A percentile compares a stretch with the other conserved stretches of the same genome.
Conservation (phyloP, 371 early-diverging fungal genomes). For the Apophysomyces elegans region DNA sequence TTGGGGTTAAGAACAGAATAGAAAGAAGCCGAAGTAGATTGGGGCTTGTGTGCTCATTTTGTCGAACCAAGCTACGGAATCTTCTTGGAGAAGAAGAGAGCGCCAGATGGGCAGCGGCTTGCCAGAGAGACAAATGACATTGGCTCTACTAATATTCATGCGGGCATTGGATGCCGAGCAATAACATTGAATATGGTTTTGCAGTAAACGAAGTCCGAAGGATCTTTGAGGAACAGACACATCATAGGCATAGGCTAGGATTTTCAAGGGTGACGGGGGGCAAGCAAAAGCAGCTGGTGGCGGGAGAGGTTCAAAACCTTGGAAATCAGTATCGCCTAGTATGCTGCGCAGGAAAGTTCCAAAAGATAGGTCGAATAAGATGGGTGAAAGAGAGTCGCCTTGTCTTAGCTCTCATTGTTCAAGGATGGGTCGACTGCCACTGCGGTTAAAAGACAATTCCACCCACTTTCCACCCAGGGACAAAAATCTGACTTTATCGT, state of each 20-base stretch:
- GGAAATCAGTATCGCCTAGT: not conserved
- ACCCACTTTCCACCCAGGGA: no score
- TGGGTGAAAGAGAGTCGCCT: constrained; percentile 25
- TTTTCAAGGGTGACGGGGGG: constrained; percentile 18
- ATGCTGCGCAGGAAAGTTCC: constrained; percentile 20
- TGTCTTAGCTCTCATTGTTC: constrained; percentile 21
- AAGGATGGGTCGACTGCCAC: not conserved
- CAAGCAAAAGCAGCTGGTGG: not conserved
- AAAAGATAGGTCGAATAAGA: constrained; percentile 27
- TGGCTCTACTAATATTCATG: constrained; percentile 25
- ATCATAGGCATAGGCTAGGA: constrained; percentile 26
- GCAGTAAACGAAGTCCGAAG: constrained; percentile 13
- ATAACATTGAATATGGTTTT: constrained; percentile 19
- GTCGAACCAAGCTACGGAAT: no score
- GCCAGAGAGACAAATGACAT: constrained; percentile 13
- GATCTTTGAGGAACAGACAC: constrained; percentile 19
- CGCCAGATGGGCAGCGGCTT: no score
- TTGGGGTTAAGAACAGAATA: no score
- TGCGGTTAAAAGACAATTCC: no score
- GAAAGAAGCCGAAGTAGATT: no score
- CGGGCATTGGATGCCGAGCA: constrained; percentile 24
- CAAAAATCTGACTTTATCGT: no score
- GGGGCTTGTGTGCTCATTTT: no score
- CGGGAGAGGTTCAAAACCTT: not conserved
- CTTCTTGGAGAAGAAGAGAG: no score